phyloP scores from a whole-genome alignment of 352 stramenopile species.

The Globisporangium barbulae region DNA sequence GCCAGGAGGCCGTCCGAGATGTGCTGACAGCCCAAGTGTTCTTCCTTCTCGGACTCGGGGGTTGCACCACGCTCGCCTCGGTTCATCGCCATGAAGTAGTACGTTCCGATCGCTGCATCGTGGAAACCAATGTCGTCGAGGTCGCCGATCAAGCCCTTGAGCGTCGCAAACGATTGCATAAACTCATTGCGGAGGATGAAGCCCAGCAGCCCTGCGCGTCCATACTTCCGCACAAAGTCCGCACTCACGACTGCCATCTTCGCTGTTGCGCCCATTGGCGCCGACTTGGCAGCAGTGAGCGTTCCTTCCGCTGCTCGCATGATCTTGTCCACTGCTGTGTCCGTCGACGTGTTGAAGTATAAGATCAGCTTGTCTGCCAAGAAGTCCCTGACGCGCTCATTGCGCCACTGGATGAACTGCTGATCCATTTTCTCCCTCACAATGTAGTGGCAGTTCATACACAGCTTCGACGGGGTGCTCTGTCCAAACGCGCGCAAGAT shows the following conservation, averaged over 20 bases:
- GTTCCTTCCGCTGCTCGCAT: conserved; percentile 77
- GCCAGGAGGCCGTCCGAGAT: conserved; percentile 72
- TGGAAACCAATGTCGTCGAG: conserved; percentile 80
- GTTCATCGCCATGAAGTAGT: conserved; percentile 90
- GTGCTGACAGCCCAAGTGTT: conserved; percentile 47
- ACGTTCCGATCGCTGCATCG: conserved; percentile 80
- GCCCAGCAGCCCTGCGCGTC: conserved; percentile 65
- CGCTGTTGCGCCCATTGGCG: conserved; percentile 72
- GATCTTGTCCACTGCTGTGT: conserved; percentile 85
- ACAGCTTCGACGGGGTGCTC: conserved; percentile 55
- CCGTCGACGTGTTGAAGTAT: conserved; percentile 77
- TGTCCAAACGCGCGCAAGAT: conserved; percentile 70
- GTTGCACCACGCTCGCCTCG: conserved; percentile 72
- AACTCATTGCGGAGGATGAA: conserved; percentile 88
- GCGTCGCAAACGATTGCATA: conserved; percentile 85
- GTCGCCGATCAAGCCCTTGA: conserved; percentile 78
- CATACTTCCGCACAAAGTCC: conserved; percentile 85
- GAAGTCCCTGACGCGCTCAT: conserved; percentile 78
- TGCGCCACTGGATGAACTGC: conserved; percentile 75
- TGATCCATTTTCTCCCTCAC: conserved; percentile 74
- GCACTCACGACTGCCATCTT: conserved; percentile 86
- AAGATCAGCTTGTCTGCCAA: conserved; percentile 53
- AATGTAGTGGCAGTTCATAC: conserved; percentile 66
- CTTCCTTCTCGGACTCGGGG: conserved; percentile 57
- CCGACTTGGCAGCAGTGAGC: conserved; percentile 70